Percentiles rank a stretch among this genome's conserved stretches.
Conservation (phyloP, 2,329 filamentous ascomycete species). For the Ceratocystis lukuohia region DNA sequence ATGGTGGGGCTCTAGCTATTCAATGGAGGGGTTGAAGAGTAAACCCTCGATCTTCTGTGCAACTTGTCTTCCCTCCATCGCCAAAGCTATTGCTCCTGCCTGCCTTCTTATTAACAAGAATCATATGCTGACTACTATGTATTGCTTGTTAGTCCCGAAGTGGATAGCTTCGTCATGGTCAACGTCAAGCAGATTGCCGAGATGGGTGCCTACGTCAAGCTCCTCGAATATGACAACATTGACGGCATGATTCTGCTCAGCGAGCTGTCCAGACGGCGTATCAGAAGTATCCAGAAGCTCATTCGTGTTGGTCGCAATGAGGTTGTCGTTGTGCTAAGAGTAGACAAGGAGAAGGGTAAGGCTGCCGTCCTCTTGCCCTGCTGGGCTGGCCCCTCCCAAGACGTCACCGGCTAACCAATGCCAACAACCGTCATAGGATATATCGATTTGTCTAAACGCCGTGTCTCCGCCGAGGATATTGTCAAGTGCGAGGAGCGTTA, state of each 20-base stretch:
- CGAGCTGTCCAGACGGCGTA: conserved; percentile 94
- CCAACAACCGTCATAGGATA: conserved; percentile 41
- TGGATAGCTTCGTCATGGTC: conserved; percentile 99
- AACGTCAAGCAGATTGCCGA: conserved; percentile 99
- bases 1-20: conserved; percentile 25
- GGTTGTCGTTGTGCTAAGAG: conserved; percentile 93
- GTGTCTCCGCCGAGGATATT: conserved; percentile 94
- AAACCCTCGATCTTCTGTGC: too few species aligned
- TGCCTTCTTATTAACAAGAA: not conserved
- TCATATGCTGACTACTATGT: conserved; percentile 15
- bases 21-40: not conserved
- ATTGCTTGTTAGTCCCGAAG: conserved; percentile 48
- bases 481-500: conserved; percentile 98
- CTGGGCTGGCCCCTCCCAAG: not conserved
- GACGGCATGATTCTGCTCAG: conserved; percentile 99
- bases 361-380: not conserved
- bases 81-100: not conserved
- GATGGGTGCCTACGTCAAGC: conserved; percentile 99
- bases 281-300: conserved; percentile 96
- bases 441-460: conserved; percentile 96
- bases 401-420: not conserved
- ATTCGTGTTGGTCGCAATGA: conserved; percentile 97
- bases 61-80: not conserved
- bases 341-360: conserved; percentile 94
- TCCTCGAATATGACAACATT: conserved; percentile 99